A percentile compares a stretch with the other conserved stretches of the same genome.
phyloP scores from a whole-genome alignment of 768 basidiomycete genomes.

The Lentinula edodes region DNA sequence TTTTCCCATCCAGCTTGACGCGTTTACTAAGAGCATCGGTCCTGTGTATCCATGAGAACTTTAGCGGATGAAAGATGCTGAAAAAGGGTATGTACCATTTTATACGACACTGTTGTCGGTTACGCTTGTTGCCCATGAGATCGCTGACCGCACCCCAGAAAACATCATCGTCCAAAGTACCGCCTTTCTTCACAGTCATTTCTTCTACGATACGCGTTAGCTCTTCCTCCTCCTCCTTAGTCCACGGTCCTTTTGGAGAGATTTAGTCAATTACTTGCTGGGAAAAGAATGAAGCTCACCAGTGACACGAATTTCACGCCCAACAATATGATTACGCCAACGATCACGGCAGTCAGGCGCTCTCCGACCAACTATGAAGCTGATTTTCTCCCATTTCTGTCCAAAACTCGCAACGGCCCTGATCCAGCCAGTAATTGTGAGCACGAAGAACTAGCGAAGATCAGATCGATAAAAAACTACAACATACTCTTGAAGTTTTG shows the following conservation, averaged over 20 bases:
- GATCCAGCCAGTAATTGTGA: slow-evolving; percentile 2
- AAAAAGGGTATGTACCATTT: slow-evolving; percentile 54
- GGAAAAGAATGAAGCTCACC: slow-evolving; percentile 31
- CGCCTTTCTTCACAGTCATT: slow-evolving; percentile 69
- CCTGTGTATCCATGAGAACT: slow-evolving; percentile 33
- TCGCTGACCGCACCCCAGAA: slow-evolving; percentile 79
- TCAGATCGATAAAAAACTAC: neutral
- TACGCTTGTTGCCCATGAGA: slow-evolving; percentile 70
- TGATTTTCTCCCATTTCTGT: slow-evolving; percentile 79
- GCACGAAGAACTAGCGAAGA: neutral
- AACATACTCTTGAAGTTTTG: slow-evolving; percentile 52
- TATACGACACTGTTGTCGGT: slow-evolving; percentile 80
- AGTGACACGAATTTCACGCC: slow-evolving; percentile 54
- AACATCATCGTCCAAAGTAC: slow-evolving; percentile 69
- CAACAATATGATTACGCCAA: slow-evolving; percentile 76
- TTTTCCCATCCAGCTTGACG: slow-evolving; percentile 66
- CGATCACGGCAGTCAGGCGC: slow-evolving; percentile 81
- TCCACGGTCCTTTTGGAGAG: slow-evolving; percentile 52
- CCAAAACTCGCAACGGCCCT: slow-evolving; percentile 70
- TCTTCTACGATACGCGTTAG: slow-evolving; percentile 70
- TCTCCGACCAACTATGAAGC: slow-evolving; percentile 64
- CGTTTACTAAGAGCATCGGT: slow-evolving; percentile 70
- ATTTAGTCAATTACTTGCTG: neutral
- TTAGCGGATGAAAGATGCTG: neutral
- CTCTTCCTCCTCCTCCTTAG: slow-evolving; percentile 73